Base-by-base conservation (phyloP, 768 basidiomycete species). In the Chiua virens region DNA sequence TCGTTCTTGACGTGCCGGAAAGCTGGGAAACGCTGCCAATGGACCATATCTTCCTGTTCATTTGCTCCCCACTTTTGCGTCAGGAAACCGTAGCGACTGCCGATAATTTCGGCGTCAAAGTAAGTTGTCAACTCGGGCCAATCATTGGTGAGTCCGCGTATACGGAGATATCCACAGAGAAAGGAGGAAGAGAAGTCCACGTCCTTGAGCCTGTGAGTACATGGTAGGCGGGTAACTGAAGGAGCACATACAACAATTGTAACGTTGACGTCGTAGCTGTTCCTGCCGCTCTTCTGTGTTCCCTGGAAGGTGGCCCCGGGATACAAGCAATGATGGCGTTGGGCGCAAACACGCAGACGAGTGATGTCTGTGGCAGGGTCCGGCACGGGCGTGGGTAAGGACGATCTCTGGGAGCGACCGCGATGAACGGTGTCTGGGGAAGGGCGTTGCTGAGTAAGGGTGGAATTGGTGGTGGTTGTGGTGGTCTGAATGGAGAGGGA, bases 41-140 rank as follows among this genome's bases (percentile, higher is more conserved):
- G 96, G 17, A 91, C 82, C 75, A 95, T 79, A 67, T 98, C 96
- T 61, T 95, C 91, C 54, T 86, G 80, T 67, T 95, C 92, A 20
- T 81, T 87, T 5, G 96, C 94, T 3, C 93, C 93, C 87, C 89
- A 94, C 53, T 88, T 85, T 60, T 83, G 79, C 5, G 96, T 98
- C 61, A 93, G 69, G 69, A 98, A 98, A 10, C 95, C 96, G 66
- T 93, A 85, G 20, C 89, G 83, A 53, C 79, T 83, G 17, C 94
- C 94, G 57, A 98, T 95, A 55, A 98, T 92, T 69, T 98, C 92
- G 42, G 94, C 95, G 63, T 94, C 92, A 69, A 98, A 98, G 64
- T 93, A 97, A 3, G 95, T 98, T 6, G 94, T 97, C 37, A 98
- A 80, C 68, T 95, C 90, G 15, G 95, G 95, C 82, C 92, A 94